These are phyloP conservation scores for Solanum hybrid DNA, from an alignment of 305 asterid genomes.

Conservation along the genomic window DNA sequence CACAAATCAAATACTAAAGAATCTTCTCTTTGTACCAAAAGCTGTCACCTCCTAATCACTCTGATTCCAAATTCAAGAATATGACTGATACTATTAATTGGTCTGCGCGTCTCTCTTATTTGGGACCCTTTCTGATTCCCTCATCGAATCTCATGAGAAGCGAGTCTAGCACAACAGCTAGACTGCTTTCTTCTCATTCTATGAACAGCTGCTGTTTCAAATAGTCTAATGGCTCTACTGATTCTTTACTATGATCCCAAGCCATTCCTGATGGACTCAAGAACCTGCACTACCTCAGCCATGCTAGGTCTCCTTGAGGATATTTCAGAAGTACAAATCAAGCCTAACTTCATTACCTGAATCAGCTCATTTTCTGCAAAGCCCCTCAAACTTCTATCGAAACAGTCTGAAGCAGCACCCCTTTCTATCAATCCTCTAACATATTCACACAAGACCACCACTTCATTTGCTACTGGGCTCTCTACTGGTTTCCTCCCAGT, in stretches of 20 bases:
- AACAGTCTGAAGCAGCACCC: constrained; percentile 54
- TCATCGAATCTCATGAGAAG: background rate
- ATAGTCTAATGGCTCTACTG: background rate
- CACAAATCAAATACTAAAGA: constrained; percentile 50
- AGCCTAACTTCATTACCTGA: constrained; percentile 86
- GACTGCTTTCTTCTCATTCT: background rate
- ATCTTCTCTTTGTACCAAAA: constrained; percentile 24
- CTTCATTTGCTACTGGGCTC: constrained; percentile 47
- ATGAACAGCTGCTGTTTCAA: background rate
- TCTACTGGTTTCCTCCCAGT: constrained; percentile 89
- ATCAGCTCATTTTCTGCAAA: constrained; percentile 59
- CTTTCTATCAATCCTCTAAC: constrained; percentile 60
- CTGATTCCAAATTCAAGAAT: constrained; percentile 8
- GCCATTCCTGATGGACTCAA: constrained; percentile 81
- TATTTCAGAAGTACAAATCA: constrained; percentile 61
- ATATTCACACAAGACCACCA: constrained; percentile 60
- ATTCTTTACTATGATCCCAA: background rate
- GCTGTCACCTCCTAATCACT: constrained; percentile 9
- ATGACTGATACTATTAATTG: background rate
- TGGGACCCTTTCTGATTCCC: background rate
- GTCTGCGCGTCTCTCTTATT: background rate
- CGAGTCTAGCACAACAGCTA: background rate
- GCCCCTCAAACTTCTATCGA: constrained; percentile 62
- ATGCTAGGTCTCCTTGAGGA: constrained; percentile 87
- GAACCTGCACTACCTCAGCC: constrained; percentile 95